These are phyloP conservation scores for Iris macrosiphon DNA, from an alignment of 106 monocot genomes.

Conservation along the genomic window DNA sequence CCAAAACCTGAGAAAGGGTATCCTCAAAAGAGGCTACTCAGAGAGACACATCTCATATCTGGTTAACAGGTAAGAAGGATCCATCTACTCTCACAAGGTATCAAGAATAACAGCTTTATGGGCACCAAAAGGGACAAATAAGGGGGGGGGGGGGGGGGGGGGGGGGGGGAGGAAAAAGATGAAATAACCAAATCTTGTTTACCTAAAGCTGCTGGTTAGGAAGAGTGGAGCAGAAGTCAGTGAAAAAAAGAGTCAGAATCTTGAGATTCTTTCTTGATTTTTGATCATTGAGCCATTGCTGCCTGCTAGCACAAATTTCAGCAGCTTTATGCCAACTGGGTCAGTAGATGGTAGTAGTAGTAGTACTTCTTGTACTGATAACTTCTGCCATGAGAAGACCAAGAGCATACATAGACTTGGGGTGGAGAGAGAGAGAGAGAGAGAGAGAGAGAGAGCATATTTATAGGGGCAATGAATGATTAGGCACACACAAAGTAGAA, in stretches of 20 bases:
- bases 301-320: too few species aligned
- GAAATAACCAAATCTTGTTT: not conserved
- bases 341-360: too few species aligned
- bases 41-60: not conserved
- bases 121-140: not conserved
- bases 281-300: not conserved
- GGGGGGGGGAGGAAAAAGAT: not conserved
- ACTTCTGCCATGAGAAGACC: not conserved
- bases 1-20: not conserved
- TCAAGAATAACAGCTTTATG: not conserved
- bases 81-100: not conserved
- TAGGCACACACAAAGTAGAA: not conserved
- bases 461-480: conserved; percentile 1
- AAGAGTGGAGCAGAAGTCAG: not conserved
- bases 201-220: not conserved
- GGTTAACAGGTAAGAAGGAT: not conserved
- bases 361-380: too few species aligned
- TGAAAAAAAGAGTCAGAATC: not conserved
- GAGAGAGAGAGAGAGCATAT: conserved; percentile 3
- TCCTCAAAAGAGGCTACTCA: conserved; percentile 19
- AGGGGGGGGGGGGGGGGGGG: not conserved
- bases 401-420: not conserved
- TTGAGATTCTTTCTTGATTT: not conserved
- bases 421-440: not conserved
- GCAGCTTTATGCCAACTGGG: too few species aligned